Evolutionary conservation across 305 asterid genomes (phyloP).

Genomic region (Salvia sclarea): DNA sequence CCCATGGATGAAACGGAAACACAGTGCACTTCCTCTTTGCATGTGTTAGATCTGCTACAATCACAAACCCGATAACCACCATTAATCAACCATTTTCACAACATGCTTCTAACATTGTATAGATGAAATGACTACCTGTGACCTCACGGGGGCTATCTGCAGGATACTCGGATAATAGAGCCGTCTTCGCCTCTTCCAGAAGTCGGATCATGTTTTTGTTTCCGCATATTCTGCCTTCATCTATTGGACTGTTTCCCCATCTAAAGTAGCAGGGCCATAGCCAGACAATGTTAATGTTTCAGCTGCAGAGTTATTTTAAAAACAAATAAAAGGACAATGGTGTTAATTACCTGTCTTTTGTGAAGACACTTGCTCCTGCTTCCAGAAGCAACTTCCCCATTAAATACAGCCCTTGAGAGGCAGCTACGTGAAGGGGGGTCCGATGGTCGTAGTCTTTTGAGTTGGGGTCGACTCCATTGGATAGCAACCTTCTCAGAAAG

Average conservation of each 20-base stretch:
- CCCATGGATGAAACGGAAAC: slow-evolving; percentile 76
- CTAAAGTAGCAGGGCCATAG: slow-evolving; percentile 35
- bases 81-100: not conserved
- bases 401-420: slow-evolving; percentile 65
- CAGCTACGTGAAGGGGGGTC: slow-evolving; percentile 76
- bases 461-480: slow-evolving; percentile 72
- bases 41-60: slow-evolving; percentile 44
- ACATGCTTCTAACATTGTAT: not conserved
- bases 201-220: slow-evolving; percentile 64
- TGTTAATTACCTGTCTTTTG: slow-evolving; percentile 70
- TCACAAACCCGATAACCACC: not conserved
- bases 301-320: not conserved
- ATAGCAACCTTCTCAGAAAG: slow-evolving; percentile 60
- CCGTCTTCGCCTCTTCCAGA: slow-evolving; percentile 58
- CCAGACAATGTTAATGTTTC: not conserved
- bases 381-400: slow-evolving; percentile 73
- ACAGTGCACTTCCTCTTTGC: slow-evolving; percentile 73
- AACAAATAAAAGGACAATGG: too few relatives aligned
- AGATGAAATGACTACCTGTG: slow-evolving; percentile 45
- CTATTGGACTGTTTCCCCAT: slow-evolving; percentile 77
- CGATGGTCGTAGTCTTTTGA: slow-evolving; percentile 66
- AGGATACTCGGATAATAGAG: slow-evolving; percentile 46
- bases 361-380: slow-evolving; percentile 75
- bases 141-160: slow-evolving; percentile 41
- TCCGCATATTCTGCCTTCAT: slow-evolving; percentile 66